Percentiles rank a stretch among this genome's conserved stretches.
Conservation (phyloP, 139 green algal genomes). For the Ettlia oleoabundans region DNA sequence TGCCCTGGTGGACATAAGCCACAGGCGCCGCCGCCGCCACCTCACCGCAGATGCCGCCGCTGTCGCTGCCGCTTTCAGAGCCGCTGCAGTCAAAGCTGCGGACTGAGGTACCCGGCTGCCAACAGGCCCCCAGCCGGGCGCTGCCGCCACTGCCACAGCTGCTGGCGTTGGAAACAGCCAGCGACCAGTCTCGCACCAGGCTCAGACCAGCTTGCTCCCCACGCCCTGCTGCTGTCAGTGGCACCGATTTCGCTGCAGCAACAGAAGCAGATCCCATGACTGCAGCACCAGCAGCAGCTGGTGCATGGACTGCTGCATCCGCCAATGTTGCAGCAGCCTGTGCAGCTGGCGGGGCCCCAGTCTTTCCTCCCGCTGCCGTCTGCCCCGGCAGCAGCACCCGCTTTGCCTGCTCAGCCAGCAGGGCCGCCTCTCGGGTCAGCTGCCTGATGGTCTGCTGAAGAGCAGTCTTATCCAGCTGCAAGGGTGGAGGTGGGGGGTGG, state of each 20-base stretch:
- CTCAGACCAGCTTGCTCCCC: background rate
- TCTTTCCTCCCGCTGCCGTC: background rate
- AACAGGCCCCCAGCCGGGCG: too few relatives aligned
- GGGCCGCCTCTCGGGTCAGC: background rate
- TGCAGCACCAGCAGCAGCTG: too few relatives aligned
- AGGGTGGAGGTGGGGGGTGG: background rate
- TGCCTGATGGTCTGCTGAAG: slow-evolving; percentile 17
- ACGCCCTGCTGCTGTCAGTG: background rate
- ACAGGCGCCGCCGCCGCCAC: too few relatives aligned
- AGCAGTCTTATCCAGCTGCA: slow-evolving; percentile 16
- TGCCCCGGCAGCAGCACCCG: background rate
- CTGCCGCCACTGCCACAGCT: background rate
- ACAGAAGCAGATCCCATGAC: background rate
- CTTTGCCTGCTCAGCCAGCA: background rate
- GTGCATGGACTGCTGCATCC: background rate
- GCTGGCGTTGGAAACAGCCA: background rate
- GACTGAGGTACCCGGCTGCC: background rate
- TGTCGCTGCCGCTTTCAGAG: too few relatives aligned
- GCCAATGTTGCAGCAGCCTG: background rate
- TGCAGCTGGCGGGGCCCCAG: background rate
- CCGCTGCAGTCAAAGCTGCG: background rate
- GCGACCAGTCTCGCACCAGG: background rate
- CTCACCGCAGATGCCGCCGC: too few relatives aligned
- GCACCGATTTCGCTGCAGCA: background rate
- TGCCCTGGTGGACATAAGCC: background rate